These are phyloP conservation scores for Cenococcum geophilum DNA, from an alignment of 495 filamentous ascomycete genomes.

Conservation along the genomic window DNA sequence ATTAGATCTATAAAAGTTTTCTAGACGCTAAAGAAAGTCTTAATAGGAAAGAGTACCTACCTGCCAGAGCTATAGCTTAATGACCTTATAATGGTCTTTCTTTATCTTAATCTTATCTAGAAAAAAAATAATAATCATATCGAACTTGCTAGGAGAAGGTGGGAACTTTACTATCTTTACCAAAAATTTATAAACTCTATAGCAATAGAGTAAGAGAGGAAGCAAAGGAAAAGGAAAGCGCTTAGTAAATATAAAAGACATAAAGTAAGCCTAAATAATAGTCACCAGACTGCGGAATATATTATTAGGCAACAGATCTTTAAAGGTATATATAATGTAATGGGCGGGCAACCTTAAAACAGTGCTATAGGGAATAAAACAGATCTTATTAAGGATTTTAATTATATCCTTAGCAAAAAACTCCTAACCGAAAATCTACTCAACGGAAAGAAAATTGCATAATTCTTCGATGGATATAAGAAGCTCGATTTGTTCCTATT, in stretches of 20 bases:
- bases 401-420: neutral
- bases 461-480: neutral
- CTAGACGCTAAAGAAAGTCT: slow-evolving; percentile 2
- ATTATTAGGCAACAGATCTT: slow-evolving; percentile 2
- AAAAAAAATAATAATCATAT: neutral
- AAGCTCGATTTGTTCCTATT: neutral
- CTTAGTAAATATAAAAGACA: neutral
- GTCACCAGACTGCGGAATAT: neutral
- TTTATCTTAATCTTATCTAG: neutral
- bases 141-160: neutral
- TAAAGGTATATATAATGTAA: neutral
- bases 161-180: neutral
- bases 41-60: neutral
- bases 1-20: neutral
- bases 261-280: neutral
- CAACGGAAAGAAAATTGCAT: slow-evolving; percentile 1
- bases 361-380: neutral
- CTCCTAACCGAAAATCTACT: neutral
- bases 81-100: slow-evolving; percentile 1
- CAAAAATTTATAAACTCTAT: neutral
- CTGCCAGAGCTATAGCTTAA: neutral
- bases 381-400: neutral
- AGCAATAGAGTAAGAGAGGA: neutral
- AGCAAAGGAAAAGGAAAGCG: neutral
- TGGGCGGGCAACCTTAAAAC: neutral